These are phyloP conservation scores for Takashimella tepidaria DNA, from an alignment of 1,284 basidiomycete genomes.

Conservation along the genomic window DNA sequence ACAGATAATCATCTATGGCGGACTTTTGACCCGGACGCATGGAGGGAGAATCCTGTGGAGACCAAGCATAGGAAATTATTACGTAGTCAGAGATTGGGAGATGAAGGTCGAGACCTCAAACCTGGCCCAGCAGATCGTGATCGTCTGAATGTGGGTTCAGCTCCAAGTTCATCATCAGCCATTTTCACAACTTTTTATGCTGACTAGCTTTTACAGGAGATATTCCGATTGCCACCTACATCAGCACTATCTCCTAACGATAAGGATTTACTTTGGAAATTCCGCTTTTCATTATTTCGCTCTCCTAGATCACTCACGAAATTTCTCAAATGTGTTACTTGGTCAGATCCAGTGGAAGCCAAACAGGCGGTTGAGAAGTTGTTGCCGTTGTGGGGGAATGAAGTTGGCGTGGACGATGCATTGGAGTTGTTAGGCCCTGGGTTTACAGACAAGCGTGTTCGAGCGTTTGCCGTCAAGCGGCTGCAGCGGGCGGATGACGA, in stretches of 20 bases:
- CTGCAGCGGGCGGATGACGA: constrained; percentile 90
- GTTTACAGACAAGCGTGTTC: constrained; percentile 83
- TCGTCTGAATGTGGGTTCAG: constrained; percentile 70
- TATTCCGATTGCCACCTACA: constrained; percentile 84
- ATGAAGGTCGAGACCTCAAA: constrained; percentile 91
- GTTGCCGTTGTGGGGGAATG: constrained; percentile 85
- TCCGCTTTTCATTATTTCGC: constrained; percentile 88
- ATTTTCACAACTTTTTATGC: neutral
- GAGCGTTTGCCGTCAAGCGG: constrained; percentile 89
- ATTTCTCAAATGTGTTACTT: constrained; percentile 96
- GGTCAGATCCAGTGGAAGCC: constrained; percentile 92
- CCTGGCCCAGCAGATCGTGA: constrained; percentile 94
- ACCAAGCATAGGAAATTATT: constrained; percentile 93
- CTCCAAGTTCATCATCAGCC: too few species aligned
- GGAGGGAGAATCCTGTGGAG: constrained; percentile 87
- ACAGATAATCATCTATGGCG: constrained; percentile 72
- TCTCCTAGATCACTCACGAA: constrained; percentile 78
- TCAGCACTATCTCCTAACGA: constrained; percentile 82
- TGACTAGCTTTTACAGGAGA: constrained; percentile 57
- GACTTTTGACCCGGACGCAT: constrained; percentile 85
- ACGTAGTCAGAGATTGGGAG: constrained; percentile 88
- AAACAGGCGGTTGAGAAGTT: constrained; percentile 96
- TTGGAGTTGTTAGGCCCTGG: constrained; percentile 88
- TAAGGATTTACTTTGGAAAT: constrained; percentile 97
- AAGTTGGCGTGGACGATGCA: constrained; percentile 94